Conservation (phyloP, 352 stramenopile genomes). For the Pythium dissotocum region DNA sequence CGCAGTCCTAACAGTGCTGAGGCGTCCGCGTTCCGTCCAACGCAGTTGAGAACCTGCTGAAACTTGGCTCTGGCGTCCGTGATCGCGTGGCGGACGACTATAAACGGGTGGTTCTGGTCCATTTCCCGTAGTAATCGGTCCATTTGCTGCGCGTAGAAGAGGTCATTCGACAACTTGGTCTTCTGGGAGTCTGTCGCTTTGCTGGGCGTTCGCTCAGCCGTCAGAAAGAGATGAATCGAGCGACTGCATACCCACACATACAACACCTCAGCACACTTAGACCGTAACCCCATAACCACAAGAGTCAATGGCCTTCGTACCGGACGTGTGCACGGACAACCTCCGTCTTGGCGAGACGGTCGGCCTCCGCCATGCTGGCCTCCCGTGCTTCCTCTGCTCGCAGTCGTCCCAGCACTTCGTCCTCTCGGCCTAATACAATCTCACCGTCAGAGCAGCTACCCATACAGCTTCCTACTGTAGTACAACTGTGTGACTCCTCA, state of each 20-base stretch:
- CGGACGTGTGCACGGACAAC: constrained; percentile 10
- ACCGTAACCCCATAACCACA: background rate
- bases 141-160: constrained; percentile 51
- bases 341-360: background rate
- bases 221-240: constrained; percentile 35
- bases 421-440: constrained; percentile 27
- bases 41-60: constrained; percentile 19
- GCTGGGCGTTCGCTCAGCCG: constrained; percentile 7
- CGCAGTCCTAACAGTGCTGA: background rate
- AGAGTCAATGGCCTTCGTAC: background rate
- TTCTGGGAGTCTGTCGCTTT: constrained; percentile 1
- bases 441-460: background rate
- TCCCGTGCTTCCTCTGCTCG: constrained; percentile 5
- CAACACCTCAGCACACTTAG: background rate
- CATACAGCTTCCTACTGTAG: background rate
- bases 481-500: constrained; percentile 5
- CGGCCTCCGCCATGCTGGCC: background rate
- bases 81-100: constrained; percentile 30
- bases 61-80: constrained; percentile 31
- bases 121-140: constrained; percentile 35
- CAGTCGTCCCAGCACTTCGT: constrained; percentile 29
- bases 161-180: constrained; percentile 30
- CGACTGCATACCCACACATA: constrained; percentile 8
- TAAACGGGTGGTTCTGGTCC: constrained; percentile 30
- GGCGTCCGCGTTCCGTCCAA: background rate